phyloP scores from a whole-genome alignment of 176 grass and related monocot species.

The Ensete ventricosum region DNA sequence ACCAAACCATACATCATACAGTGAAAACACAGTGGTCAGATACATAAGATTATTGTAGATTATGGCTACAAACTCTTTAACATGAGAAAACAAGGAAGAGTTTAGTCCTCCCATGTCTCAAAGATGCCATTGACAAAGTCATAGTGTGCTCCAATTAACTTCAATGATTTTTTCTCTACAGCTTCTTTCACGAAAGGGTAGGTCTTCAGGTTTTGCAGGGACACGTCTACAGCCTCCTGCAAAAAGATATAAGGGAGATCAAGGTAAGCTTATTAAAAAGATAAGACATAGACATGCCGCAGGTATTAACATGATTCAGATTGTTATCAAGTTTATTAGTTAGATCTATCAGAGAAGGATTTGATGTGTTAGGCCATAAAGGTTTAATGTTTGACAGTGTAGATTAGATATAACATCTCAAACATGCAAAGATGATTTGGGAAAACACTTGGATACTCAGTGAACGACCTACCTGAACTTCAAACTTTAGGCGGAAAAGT shows the following conservation, averaged over 20 bases:
- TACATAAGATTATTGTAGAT: too few relatives aligned
- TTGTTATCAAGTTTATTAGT: background rate
- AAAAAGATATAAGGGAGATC: background rate
- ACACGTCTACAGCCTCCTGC: constrained; percentile 35
- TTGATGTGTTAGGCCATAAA: background rate
- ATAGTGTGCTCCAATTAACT: constrained; percentile 32
- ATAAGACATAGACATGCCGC: background rate
- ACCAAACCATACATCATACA: too few relatives aligned
- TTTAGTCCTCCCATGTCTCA: constrained; percentile 31
- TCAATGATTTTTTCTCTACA: constrained; percentile 24
- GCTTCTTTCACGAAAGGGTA: constrained; percentile 39
- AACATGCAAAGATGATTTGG: background rate
- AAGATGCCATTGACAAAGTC: constrained; percentile 36
- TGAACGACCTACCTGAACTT: too few relatives aligned
- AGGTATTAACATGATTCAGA: background rate
- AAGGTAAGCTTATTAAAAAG: background rate
- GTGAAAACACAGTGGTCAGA: too few relatives aligned
- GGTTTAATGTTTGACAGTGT: too few relatives aligned
- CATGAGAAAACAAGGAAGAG: background rate
- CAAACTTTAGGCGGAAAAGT: too few relatives aligned
- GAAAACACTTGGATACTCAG: too few relatives aligned
- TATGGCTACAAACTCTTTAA: too few relatives aligned
- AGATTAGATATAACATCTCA: too few relatives aligned
- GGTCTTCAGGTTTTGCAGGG: constrained; percentile 33
- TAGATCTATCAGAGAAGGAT: background rate